Base-by-base conservation (phyloP, 1,284 basidiomycete species). In the Fomes fomentarius region DNA sequence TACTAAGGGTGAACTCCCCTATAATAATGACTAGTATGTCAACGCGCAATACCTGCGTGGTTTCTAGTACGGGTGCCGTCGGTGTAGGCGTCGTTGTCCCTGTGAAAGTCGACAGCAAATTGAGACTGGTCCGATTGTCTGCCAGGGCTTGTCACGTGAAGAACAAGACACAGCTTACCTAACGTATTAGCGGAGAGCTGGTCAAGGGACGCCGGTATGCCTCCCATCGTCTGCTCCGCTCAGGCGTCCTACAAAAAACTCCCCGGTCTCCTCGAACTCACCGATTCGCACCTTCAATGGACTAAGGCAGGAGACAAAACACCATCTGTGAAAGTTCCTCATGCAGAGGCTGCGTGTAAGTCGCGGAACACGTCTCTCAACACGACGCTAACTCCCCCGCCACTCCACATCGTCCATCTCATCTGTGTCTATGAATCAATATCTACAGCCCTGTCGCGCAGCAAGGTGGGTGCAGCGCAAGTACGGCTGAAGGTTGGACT, bases 231-330 rank as follows among this genome's bases (percentile, higher is more conserved):
- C 69, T 85, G 83, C 75, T 80, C 82, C 64, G 89, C 89, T 53
- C 84, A 83, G 69, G 86, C 85, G 55, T 83, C 84, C 49, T 93
- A 87, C 82, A 93, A 93, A 76, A 94, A 93, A 75, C 70, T 80
- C 55, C 67, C 79, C 25, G 91, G 91, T 57, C 71, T 81, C 56
- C 81, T 94, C 57, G 81, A 88, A 66, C 83, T 93, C 67, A 87
- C 81, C 3, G 78, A 79, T 61, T 72, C 79, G 2, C 79, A 84
- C 64, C 76, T 93, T 1, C 82, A 84, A 77, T 93, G 88, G 88
- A 84, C 84, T 1, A 85, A 84, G 65, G 82, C 85, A 57, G 85
- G 83, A 52, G 85, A 83, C 70, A 79, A 77, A 40, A 71, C 73
- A 0, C 81, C 85, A 6, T 76, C 80, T 12, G 79, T 91, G 28